These are phyloP conservation scores for Bretschneidera sinensis DNA, from an alignment of 345 rosid genomes.

Conservation along the genomic window DNA sequence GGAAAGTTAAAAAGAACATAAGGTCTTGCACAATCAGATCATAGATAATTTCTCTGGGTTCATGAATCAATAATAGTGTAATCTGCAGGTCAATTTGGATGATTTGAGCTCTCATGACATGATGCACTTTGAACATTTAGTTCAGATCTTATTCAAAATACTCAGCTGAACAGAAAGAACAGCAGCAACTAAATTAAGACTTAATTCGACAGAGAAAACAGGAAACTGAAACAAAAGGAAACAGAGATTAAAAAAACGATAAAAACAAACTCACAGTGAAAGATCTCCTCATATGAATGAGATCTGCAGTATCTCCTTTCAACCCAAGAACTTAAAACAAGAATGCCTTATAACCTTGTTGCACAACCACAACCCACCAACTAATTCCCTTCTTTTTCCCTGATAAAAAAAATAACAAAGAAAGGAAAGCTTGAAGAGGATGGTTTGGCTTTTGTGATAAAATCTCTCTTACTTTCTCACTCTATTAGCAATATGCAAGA, in stretches of 20 bases:
- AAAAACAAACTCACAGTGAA: conserved; percentile 51
- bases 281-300: conserved; percentile 82
- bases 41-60: conserved; percentile 4
- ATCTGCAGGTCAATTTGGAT: conserved; percentile 11
- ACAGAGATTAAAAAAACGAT: conserved; percentile 4
- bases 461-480: conserved; percentile 17
- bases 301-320: conserved; percentile 43
- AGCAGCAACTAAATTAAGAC: conserved; percentile 1
- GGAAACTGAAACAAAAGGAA: conserved; percentile 2
- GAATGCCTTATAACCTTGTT: conserved; percentile 2
- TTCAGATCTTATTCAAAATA: conserved; percentile 17
- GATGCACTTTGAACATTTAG: conserved; percentile 12
- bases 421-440: conserved; percentile 23
- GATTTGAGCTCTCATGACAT: conserved; percentile 8
- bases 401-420: conserved; percentile 12
- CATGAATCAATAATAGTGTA: no score
- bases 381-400: conserved; percentile 13
- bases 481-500: conserved; percentile 27
- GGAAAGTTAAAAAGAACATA: conserved; percentile 1
- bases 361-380: conserved; percentile 12
- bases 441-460: conserved; percentile 7
- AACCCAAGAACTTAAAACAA: conserved; percentile 20
- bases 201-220: background rate
- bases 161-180: conserved; percentile 3
- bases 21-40: conserved; percentile 17